Conservation (phyloP, 148 eudicot species). For the Heliosperma pusillum region DNA sequence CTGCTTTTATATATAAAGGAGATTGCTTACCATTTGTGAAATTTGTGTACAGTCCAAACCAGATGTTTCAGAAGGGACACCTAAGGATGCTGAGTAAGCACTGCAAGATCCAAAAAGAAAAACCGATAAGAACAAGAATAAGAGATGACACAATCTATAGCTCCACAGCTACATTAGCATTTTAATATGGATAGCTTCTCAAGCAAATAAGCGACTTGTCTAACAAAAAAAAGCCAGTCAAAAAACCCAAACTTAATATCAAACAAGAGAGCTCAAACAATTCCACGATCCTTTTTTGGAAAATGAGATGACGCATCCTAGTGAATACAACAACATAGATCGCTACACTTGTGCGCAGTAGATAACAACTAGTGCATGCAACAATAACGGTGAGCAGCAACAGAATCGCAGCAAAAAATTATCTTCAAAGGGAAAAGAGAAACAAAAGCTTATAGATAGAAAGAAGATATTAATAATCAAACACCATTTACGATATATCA, state of each 20-base stretch:
- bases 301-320: too few relatives aligned
- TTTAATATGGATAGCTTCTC: not conserved
- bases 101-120: conserved; percentile 37
- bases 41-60: conserved; percentile 35
- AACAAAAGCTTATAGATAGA: too few relatives aligned
- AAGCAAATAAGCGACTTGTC: not conserved
- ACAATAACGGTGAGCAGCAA: not conserved
- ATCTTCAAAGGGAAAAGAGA: too few relatives aligned
- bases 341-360: not conserved
- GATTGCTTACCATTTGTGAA: conserved; percentile 29
- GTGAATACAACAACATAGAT: not conserved
- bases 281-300: not conserved
- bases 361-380: not conserved
- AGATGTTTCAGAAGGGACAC: conserved; percentile 22
- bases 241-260: not conserved
- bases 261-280: not conserved
- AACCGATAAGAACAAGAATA: not conserved
- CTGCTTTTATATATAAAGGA: too few relatives aligned
- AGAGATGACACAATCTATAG: not conserved
- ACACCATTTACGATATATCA: not conserved
- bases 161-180: not conserved
- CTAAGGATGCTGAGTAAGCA: conserved; percentile 59
- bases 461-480: not conserved
- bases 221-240: not conserved
- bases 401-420: too few relatives aligned